phyloP scores from a whole-genome alignment of 225 moss, liverwort and hornwort genomes.

The Ulota crispa region DNA sequence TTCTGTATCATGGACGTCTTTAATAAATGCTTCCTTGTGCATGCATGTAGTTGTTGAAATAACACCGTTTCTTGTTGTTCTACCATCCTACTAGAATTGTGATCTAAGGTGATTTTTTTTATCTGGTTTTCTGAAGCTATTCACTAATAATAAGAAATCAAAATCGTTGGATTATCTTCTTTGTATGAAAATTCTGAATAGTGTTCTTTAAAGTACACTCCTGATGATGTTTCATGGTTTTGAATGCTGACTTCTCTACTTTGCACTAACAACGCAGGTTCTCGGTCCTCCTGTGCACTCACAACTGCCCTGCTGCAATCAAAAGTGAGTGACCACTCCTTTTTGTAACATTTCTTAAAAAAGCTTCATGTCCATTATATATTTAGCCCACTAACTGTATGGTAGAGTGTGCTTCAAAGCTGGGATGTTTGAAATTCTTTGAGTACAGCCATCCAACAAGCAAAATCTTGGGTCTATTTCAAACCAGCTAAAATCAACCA shows the following conservation, averaged over 20 bases:
- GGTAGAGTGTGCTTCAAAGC: too few relatives aligned
- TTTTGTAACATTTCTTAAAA: neutral
- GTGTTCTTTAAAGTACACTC: neutral
- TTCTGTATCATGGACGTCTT: neutral
- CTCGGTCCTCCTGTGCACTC: constrained; percentile 38
- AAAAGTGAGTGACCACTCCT: constrained; percentile 36
- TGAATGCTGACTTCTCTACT: constrained; percentile 9
- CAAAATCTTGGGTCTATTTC: too few relatives aligned
- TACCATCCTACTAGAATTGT: neutral
- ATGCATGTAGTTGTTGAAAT: neutral
- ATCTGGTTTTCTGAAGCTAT: neutral
- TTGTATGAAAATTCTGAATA: neutral
- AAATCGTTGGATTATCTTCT: neutral
- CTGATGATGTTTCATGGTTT: neutral
- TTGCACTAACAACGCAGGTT: constrained; percentile 23
- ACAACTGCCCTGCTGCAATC: constrained; percentile 51
- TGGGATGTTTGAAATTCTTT: too few relatives aligned
- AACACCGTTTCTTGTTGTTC: neutral
- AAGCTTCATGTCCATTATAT: neutral
- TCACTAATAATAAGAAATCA: neutral
- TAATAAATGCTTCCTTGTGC: neutral
- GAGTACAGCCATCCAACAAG: too few relatives aligned
- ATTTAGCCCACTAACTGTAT: too few relatives aligned
- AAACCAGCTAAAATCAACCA: too few relatives aligned
- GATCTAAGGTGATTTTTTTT: neutral